A percentile compares a stretch with the other conserved stretches of the same genome.
Conservation (phyloP, 495 filamentous ascomycete genomes). For the Astrocystis sublimbata region DNA sequence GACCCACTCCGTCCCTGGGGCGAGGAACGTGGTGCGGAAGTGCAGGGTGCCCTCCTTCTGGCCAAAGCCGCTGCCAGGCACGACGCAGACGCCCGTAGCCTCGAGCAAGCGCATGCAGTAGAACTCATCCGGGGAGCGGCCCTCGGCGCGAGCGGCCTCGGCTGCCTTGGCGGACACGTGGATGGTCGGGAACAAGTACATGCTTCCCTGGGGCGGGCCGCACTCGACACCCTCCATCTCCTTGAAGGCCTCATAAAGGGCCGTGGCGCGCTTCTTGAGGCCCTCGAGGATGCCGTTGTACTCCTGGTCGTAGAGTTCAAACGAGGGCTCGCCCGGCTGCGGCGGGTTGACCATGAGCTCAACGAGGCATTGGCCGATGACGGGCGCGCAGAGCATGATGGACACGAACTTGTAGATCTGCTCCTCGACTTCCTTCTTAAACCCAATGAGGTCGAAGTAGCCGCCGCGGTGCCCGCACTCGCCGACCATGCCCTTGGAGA, state of each 20-base stretch:
- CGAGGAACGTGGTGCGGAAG: conserved; percentile 95
- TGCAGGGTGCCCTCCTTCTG: conserved; percentile 90
- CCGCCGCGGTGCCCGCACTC: conserved; percentile 97
- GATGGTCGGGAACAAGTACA: conserved; percentile 99
- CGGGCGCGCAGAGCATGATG: conserved; percentile 92
- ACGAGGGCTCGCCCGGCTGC: conserved; percentile 73
- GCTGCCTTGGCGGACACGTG: conserved; percentile 71
- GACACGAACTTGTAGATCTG: conserved; percentile 99
- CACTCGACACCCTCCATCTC: conserved; percentile 95
- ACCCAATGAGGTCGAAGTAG: conserved; percentile 92
- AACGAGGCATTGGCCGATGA: conserved; percentile 92
- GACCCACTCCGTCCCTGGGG: conserved; percentile 94
- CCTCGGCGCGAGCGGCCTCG: conserved; percentile 70
- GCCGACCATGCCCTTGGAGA: conserved; percentile 96
- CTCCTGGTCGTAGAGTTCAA: conserved; percentile 79
- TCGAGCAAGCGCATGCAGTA: conserved; percentile 90
- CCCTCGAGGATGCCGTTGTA: conserved; percentile 76
- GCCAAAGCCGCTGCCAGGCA: conserved; percentile 89
- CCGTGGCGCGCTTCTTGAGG: conserved; percentile 73
- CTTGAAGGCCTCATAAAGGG: conserved; percentile 85
- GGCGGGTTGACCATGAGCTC: conserved; percentile 98
- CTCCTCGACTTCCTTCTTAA: conserved; percentile 79
- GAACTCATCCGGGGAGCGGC: conserved; percentile 82
- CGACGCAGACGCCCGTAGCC: conserved; percentile 92
- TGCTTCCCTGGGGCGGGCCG: conserved; percentile 82